Percentiles rank a stretch among this genome's conserved stretches.
phyloP scores from a whole-genome alignment of 2,329 filamentous ascomycete genomes.

The Pseudogymnoascus sp. region DNA sequence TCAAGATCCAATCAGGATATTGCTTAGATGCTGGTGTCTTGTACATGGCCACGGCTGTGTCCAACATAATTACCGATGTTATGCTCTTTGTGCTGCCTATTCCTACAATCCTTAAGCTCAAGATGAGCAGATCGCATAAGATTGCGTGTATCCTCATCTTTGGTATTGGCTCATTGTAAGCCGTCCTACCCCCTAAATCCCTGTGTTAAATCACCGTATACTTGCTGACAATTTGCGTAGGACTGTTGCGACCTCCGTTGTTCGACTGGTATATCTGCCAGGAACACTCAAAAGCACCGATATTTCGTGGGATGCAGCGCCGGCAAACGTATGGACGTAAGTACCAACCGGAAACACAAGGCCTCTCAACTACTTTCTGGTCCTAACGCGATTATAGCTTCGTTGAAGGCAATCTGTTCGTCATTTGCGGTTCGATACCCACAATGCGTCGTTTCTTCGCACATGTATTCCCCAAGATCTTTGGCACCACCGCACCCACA shows the following conservation, averaged over 20 bases:
- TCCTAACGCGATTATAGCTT: conserved; percentile 21
- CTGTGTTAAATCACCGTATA: neutral
- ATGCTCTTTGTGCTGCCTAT: conserved; percentile 41
- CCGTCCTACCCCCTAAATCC: conserved; percentile 12
- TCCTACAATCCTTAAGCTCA: conserved; percentile 38
- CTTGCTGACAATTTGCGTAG: conserved; percentile 17
- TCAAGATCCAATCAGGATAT: conserved; percentile 25
- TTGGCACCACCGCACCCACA: conserved; percentile 14
- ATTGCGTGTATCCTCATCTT: conserved; percentile 39
- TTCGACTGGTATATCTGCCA: conserved; percentile 27
- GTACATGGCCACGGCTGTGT: conserved; percentile 41
- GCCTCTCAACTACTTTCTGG: neutral
- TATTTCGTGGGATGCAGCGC: conserved; percentile 27
- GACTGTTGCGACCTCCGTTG: conserved; percentile 30
- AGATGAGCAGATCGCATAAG: conserved; percentile 40
- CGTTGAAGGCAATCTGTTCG: conserved; percentile 35
- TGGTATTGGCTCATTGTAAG: conserved; percentile 37
- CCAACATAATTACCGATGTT: conserved; percentile 42
- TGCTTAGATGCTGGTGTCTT: conserved; percentile 41
- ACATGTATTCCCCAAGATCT: conserved; percentile 31
- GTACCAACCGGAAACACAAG: conserved; percentile 5
- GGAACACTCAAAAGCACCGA: conserved; percentile 24
- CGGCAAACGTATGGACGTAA: conserved; percentile 28
- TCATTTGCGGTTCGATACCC: conserved; percentile 36
- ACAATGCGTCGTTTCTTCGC: conserved; percentile 35